phyloP scores from a whole-genome alignment of 2,329 filamentous ascomycete species.

The Trichoderma cornu-damae region DNA sequence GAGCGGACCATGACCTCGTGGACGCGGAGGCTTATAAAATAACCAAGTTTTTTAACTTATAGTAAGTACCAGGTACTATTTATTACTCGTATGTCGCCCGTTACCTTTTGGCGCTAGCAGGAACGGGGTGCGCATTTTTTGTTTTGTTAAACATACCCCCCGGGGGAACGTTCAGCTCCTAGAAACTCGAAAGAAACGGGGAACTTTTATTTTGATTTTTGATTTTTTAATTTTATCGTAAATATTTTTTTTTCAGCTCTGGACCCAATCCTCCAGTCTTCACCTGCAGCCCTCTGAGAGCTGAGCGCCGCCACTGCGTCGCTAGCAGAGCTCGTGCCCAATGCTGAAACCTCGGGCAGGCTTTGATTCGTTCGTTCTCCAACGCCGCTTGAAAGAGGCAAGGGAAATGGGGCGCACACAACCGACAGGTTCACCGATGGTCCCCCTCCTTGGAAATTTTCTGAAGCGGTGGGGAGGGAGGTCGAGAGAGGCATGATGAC shows the following conservation, averaged over 20 bases:
- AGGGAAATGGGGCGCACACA: neutral
- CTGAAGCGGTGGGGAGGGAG: neutral
- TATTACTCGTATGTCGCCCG: too few relatives aligned
- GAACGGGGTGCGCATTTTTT: constrained; percentile 12
- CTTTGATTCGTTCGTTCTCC: constrained; percentile 5
- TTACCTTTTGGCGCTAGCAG: too few relatives aligned
- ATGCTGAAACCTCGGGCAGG: neutral
- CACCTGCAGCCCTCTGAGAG: constrained; percentile 6
- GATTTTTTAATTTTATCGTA: too few relatives aligned
- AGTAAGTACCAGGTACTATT: too few relatives aligned
- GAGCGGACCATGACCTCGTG: constrained; percentile 18
- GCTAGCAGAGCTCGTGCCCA: constrained; percentile 1
- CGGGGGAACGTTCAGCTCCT: constrained; percentile 16
- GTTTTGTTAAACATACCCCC: constrained; percentile 16
- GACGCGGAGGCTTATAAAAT: constrained; percentile 12
- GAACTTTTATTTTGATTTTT: too few relatives aligned
- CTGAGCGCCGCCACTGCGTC: constrained; percentile 5
- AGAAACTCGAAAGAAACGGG: neutral
- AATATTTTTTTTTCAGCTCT: constrained; percentile 18
- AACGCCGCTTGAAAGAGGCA: neutral
- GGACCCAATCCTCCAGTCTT: constrained; percentile 2
- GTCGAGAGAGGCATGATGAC: neutral
- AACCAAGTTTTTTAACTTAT: too few relatives aligned
- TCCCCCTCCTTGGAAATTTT: neutral
- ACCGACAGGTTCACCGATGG: neutral